Base-by-base conservation (phyloP, 352 stramenopile genomes). In the Pythium phragmitis region DNA sequence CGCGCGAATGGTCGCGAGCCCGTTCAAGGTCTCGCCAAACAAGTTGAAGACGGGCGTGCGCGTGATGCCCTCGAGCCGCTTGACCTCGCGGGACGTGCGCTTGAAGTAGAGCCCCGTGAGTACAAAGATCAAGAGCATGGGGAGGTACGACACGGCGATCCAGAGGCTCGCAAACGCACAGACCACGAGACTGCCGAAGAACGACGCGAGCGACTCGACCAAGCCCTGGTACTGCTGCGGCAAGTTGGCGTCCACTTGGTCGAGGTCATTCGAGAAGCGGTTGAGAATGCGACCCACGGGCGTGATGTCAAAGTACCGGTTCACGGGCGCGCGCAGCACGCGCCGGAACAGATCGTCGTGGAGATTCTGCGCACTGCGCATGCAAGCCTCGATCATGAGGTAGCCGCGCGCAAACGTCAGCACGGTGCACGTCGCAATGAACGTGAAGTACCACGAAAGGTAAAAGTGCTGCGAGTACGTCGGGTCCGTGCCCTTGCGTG, bases 31-130 rank as follows among this genome's bases (percentile, higher is more conserved):
- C 77, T 99, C 93, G 4, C 77, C 74, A 16, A 98, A 76, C 48
- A 97, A 72, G 12, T 87, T 84, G 67, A 98, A 97, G 36, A 99
- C 88, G 13, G 96, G 96, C 49, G 86, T 74, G 36, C 75, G 69
- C n/a, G 68, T 80, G 60, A 98, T 72, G 14, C 84, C 82, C 65
- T 99, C 96, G 17, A 98, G 75, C 14, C 96, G 84, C 76, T 98
- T 97, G 19, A 98, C 68, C 62, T 98, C 94, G 9, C 77, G 72
- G 48, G 82, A 66, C 5, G 69, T 76, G 13, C 59, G 52, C 43
- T 96, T 71, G 63, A 93, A 97, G 53, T 96, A 97, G 28, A 87
- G 83, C 60, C 80, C 81, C 23, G 80, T 57, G 13, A 72, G 58
- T 21, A 79, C 47, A 28, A 76, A 72, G n/a, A 71, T 58, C 45